Percentiles rank a stretch among this genome's conserved stretches.
phyloP scores from a whole-genome alignment of 306 rosid species.

The Betula pendula region DNA sequence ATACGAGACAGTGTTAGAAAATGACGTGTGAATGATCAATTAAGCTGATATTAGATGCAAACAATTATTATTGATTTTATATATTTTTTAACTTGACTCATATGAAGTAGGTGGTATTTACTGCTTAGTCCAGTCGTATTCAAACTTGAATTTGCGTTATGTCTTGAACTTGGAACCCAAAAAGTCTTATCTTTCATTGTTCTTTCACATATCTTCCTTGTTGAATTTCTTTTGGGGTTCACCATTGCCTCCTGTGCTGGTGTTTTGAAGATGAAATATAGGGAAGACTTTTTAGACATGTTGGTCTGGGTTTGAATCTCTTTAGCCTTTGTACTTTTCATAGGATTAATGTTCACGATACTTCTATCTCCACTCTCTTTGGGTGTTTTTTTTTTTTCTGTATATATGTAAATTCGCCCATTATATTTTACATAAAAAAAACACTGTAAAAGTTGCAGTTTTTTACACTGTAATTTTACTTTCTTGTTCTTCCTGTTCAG shows the following conservation, averaged over 20 bases:
- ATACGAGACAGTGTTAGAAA: background rate
- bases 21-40: too few species aligned
- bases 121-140: too few species aligned
- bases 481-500: too few species aligned
- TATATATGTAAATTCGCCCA: too few species aligned
- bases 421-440: too few species aligned
- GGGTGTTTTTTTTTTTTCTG: too few species aligned
- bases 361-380: background rate
- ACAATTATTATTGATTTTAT: background rate
- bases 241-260: background rate
- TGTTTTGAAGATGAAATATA: background rate
- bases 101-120: background rate
- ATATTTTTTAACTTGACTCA: background rate
- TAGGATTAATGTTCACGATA: background rate
- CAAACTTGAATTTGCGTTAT: background rate
- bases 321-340: background rate
- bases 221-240: background rate
- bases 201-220: background rate
- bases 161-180: background rate
- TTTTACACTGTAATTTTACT: too few species aligned
- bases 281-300: background rate
- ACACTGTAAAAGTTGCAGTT: too few species aligned
- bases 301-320: background rate
- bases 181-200: background rate
- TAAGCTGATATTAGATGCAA: background rate